phyloP scores from a whole-genome alignment of 2,329 filamentous ascomycete species.

The Pseudocercospora musae region DNA sequence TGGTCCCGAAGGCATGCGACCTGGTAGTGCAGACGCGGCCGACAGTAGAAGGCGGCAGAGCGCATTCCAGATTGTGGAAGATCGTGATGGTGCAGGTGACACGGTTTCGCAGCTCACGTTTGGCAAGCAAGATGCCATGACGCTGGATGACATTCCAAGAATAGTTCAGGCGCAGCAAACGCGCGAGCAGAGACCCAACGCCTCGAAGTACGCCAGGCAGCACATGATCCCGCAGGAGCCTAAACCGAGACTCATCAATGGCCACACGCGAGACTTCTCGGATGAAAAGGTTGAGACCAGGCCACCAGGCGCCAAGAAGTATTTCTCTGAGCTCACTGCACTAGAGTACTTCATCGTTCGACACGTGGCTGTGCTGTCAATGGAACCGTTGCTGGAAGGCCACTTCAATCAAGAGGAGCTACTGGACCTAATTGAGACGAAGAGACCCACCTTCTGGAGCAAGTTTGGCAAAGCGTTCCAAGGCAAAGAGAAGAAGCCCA shows the following conservation, averaged over 20 bases:
- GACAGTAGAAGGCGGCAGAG: slow-evolving; percentile 23
- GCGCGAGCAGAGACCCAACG: slow-evolving; percentile 79
- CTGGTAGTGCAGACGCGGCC: slow-evolving; percentile 66
- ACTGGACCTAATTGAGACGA: slow-evolving; percentile 85
- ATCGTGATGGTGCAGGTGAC: slow-evolving; percentile 66
- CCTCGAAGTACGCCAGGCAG: slow-evolving; percentile 70
- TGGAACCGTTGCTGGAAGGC: slow-evolving; percentile 85
- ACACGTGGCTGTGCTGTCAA: slow-evolving; percentile 88
- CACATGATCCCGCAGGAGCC: slow-evolving; percentile 65
- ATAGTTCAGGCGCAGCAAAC: slow-evolving; percentile 96
- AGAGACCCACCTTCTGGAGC: slow-evolving; percentile 95
- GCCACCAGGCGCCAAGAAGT: slow-evolving; percentile 60
- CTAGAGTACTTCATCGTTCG: slow-evolving; percentile 97
- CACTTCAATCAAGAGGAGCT: slow-evolving; percentile 94
- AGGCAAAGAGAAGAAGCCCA: slow-evolving; percentile 65
- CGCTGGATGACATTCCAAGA: slow-evolving; percentile 90
- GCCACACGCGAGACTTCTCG: slow-evolving; percentile 66
- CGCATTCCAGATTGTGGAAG: slow-evolving; percentile 74
- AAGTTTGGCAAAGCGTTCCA: slow-evolving; percentile 91
- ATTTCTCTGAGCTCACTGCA: slow-evolving; percentile 93
- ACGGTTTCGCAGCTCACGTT: slow-evolving; percentile 74
- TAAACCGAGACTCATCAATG: slow-evolving; percentile 64
- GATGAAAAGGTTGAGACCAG: slow-evolving; percentile 45
- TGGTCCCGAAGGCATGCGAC: slow-evolving; percentile 70
- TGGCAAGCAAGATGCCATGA: slow-evolving; percentile 84